These are phyloP conservation scores for Tilletia horrida DNA, from an alignment of 1,284 basidiomycete genomes.

Conservation along the genomic window DNA sequence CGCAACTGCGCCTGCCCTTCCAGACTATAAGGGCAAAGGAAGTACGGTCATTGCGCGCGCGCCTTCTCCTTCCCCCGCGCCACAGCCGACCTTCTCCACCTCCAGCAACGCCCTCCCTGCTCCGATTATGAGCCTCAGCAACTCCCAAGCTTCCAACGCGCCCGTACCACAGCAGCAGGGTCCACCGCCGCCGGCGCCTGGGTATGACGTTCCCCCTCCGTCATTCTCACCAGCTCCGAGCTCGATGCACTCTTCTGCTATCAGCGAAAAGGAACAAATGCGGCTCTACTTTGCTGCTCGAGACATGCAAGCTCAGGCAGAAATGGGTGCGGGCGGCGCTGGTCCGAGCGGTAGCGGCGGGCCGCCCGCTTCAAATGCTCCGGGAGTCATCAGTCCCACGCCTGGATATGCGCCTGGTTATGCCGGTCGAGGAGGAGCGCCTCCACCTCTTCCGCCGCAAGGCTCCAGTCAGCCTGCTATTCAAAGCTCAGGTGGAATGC, in stretches of 20 bases:
- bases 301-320: conserved; percentile 21
- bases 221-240: neutral
- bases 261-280: conserved; percentile 42
- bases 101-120: neutral
- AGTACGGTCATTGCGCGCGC: neutral
- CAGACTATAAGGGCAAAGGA: neutral
- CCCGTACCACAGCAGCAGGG: neutral
- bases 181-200: neutral
- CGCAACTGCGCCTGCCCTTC: neutral
- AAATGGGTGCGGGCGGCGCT: neutral
- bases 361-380: too few relatives aligned
- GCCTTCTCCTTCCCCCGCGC: neutral
- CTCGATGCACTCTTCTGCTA: conserved; percentile 12
- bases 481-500: neutral
- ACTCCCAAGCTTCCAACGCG: neutral
- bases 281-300: conserved; percentile 41
- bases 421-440: neutral
- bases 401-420: conserved; percentile 5
- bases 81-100: conserved; percentile 4
- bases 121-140: neutral
- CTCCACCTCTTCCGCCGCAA: neutral
- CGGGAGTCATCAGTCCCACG: conserved; percentile 6
- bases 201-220: neutral
- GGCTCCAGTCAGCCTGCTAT: neutral
- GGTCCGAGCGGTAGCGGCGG: neutral